These are phyloP conservation scores for Silene conica DNA, from an alignment of 148 eudicot genomes.

Conservation along the genomic window DNA sequence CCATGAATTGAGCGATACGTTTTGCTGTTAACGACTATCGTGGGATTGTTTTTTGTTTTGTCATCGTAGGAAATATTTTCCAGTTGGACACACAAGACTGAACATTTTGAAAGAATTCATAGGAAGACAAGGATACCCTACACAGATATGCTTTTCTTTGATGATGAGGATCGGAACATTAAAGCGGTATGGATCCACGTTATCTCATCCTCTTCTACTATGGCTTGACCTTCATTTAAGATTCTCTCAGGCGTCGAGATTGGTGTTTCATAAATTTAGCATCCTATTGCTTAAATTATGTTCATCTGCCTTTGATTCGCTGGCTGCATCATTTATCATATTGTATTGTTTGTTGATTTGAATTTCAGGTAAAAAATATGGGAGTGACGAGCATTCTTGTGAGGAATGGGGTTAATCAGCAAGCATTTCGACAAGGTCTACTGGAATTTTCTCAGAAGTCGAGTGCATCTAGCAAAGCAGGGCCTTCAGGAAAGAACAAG, in stretches of 20 bases:
- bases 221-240: constrained; percentile 1
- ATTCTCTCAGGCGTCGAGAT: background rate
- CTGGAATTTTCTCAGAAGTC: constrained; percentile 47
- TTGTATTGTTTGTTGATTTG: background rate
- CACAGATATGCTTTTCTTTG: constrained; percentile 88
- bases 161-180: constrained; percentile 87
- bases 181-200: constrained; percentile 42
- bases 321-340: background rate
- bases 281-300: background rate
- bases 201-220: constrained; percentile 1
- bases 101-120: constrained; percentile 82
- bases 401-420: constrained; percentile 57
- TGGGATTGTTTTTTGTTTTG: background rate
- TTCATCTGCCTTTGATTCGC: background rate
- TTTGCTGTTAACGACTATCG: constrained; percentile 2
- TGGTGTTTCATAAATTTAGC: background rate
- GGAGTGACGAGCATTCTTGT: constrained; percentile 83
- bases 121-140: constrained; percentile 70
- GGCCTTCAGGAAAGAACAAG: constrained; percentile 38
- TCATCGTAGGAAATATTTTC: constrained; percentile 77
- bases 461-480: constrained; percentile 19
- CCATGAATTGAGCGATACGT: background rate
- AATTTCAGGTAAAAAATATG: constrained; percentile 53
- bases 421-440: constrained; percentile 64
- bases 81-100: constrained; percentile 96